Conservation (phyloP, 2,329 filamentous ascomycete species). For the Fusarium metavorans region DNA sequence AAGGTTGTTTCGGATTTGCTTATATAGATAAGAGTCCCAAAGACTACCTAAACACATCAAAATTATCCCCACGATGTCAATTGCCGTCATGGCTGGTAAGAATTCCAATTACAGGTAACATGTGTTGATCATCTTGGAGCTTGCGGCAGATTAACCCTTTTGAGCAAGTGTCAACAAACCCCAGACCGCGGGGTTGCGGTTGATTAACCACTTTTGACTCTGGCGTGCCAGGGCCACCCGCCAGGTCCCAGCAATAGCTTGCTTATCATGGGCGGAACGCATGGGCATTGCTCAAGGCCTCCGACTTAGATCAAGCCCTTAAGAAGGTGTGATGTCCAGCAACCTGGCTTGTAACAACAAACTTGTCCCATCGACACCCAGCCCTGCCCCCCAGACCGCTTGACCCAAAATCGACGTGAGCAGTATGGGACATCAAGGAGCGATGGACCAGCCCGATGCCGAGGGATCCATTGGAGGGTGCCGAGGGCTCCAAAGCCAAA, state of each 20-base stretch:
- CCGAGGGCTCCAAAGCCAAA: not conserved
- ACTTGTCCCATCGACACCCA: not conserved
- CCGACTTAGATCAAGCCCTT: not conserved
- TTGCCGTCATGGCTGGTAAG: not conserved
- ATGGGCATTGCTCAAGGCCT: not conserved
- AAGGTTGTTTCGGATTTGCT: not conserved
- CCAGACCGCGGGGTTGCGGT: not conserved
- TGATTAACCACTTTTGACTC: not conserved
- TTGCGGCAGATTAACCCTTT: not conserved
- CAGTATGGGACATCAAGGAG: not conserved
- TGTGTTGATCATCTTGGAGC: not conserved
- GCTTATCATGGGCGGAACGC: not conserved
- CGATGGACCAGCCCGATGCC: not conserved
- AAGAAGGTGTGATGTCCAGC: not conserved
- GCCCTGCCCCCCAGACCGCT: not conserved
- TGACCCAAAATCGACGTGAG: not conserved
- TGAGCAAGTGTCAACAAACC: not conserved
- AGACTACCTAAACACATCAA: not conserved
- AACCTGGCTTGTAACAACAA: not conserved
- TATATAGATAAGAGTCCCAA: not conserved
- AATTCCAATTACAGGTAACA: not conserved
- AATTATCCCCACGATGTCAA: not conserved
- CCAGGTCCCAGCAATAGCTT: not conserved
- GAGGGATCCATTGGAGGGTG: not conserved
- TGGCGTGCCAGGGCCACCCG: not conserved